Evolutionary conservation across 305 asterid genomes (phyloP).

Genomic region (Withania somnifera): DNA sequence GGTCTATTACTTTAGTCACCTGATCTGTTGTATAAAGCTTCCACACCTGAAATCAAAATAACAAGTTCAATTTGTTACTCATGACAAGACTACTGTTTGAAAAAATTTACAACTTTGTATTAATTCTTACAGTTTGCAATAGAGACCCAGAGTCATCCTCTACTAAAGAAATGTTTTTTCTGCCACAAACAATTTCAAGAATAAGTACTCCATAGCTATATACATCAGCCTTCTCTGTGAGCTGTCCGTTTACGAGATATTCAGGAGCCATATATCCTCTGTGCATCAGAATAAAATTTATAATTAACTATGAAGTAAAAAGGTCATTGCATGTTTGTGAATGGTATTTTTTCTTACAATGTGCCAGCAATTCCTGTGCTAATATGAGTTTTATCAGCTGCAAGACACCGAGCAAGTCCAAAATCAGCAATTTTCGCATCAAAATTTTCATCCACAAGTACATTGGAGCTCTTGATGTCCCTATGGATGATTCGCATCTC

Average conservation of each 20-base stretch:
- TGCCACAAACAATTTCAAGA: conserved; percentile 61
- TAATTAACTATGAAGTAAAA: neutral
- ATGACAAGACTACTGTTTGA: neutral
- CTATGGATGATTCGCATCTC: conserved; percentile 4
- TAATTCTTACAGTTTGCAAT: conserved; percentile 46
- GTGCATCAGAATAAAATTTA: neutral
- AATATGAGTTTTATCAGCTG: conserved; percentile 6
- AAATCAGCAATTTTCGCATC: conserved; percentile 10
- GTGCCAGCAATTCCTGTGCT: conserved; percentile 16
- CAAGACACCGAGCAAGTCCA: conserved; percentile 11
- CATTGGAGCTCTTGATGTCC: conserved; percentile 15
- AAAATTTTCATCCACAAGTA: neutral
- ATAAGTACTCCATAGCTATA: conserved; percentile 74
- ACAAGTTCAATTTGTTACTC: neutral
- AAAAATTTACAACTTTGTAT: neutral
- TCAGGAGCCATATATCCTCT: conserved; percentile 94
- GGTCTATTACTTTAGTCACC: conserved; percentile 19
- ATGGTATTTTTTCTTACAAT: neutral
- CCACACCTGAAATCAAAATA: conserved; percentile 27
- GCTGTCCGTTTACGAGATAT: conserved; percentile 79
- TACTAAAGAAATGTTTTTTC: conserved; percentile 53
- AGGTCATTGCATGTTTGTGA: neutral
- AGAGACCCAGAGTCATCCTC: conserved; percentile 56
- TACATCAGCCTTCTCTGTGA: conserved; percentile 86
- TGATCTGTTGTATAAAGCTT: conserved; percentile 14